phyloP scores from a whole-genome alignment of 306 rosid genomes.

The Begonia fuchsioides region DNA sequence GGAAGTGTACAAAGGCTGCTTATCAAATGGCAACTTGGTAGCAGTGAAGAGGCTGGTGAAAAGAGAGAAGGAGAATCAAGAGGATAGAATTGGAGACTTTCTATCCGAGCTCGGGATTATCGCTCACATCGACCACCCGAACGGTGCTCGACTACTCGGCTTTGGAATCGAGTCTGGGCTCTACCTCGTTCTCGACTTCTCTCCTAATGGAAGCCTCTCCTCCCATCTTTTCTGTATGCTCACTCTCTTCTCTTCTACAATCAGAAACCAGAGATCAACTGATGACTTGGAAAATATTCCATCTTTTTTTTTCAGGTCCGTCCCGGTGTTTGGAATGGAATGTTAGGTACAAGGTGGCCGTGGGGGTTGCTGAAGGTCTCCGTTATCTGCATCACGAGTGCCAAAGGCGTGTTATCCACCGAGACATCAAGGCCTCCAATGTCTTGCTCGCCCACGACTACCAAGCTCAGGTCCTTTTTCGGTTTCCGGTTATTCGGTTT shows the following conservation, averaged over 20 bases:
- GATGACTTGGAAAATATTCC: background rate
- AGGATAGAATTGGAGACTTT: slow-evolving; percentile 67
- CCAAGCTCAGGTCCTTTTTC: slow-evolving; percentile 54
- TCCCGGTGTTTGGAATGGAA: slow-evolving; percentile 53
- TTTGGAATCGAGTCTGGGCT: slow-evolving; percentile 66
- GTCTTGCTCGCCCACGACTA: slow-evolving; percentile 46
- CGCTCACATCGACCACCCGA: slow-evolving; percentile 73
- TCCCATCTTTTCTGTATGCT: slow-evolving; percentile 57
- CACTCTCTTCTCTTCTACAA: background rate
- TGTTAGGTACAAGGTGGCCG: slow-evolving; percentile 58
- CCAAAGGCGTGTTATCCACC: slow-evolving; percentile 75
- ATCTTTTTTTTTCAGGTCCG: slow-evolving; percentile 26
- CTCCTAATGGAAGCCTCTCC: slow-evolving; percentile 73
- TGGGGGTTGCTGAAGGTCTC: slow-evolving; percentile 77
- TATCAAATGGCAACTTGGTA: slow-evolving; percentile 51
- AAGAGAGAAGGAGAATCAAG: slow-evolving; percentile 41
- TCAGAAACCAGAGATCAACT: background rate
- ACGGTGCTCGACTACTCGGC: slow-evolving; percentile 67
- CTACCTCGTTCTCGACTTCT: slow-evolving; percentile 65
- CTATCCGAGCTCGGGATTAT: slow-evolving; percentile 82
- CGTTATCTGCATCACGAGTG: slow-evolving; percentile 71
- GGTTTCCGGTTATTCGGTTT: too few relatives aligned
- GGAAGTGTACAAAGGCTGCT: slow-evolving; percentile 65
- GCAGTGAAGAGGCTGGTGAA: slow-evolving; percentile 75
- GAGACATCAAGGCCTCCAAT: slow-evolving; percentile 96